A percentile compares a stretch with the other conserved stretches of the same genome.
These are phyloP conservation scores for Eucalyptus victrix DNA, from an alignment of 345 rosid species.

Conservation along the genomic window DNA sequence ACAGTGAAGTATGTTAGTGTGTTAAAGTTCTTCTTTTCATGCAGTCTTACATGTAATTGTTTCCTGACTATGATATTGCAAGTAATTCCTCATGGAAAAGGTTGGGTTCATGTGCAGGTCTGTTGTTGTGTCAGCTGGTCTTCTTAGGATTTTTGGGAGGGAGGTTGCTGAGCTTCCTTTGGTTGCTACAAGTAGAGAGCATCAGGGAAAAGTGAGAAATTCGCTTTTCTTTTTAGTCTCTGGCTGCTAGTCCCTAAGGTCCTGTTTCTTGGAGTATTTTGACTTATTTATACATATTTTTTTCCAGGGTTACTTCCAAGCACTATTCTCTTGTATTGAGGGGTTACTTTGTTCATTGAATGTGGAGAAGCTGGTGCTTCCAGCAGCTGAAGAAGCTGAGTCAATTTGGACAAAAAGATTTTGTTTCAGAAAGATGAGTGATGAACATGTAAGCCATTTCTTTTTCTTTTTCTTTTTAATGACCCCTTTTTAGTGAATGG, in stretches of 20 bases:
- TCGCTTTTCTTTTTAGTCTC: neutral
- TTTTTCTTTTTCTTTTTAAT: neutral
- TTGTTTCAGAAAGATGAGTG: slow-evolving; percentile 71
- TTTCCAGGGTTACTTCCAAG: slow-evolving; percentile 84
- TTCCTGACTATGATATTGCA: neutral
- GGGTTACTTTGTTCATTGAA: slow-evolving; percentile 53
- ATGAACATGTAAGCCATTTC: slow-evolving; percentile 49
- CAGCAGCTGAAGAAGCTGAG: slow-evolving; percentile 96
- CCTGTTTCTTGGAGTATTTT: neutral
- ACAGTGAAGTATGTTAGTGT: slow-evolving; percentile 40
- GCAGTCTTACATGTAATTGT: neutral
- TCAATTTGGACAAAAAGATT: slow-evolving; percentile 88
- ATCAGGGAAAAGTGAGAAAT: slow-evolving; percentile 75
- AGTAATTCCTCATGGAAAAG: neutral
- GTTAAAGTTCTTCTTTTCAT: neutral
- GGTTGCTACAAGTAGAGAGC: slow-evolving; percentile 82
- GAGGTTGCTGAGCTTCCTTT: slow-evolving; percentile 98
- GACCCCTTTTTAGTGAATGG: neutral
- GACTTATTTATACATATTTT: neutral
- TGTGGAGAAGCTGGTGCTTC: slow-evolving; percentile 83
- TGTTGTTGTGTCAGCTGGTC: slow-evolving; percentile 88
- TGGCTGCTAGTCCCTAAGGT: neutral
- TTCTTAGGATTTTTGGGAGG: slow-evolving; percentile 81
- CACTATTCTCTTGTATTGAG: slow-evolving; percentile 78
- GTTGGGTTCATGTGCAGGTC: slow-evolving; percentile 24